phyloP scores from a whole-genome alignment of 805 yeast species.

The Tetrapisispora pingtungensis region DNA sequence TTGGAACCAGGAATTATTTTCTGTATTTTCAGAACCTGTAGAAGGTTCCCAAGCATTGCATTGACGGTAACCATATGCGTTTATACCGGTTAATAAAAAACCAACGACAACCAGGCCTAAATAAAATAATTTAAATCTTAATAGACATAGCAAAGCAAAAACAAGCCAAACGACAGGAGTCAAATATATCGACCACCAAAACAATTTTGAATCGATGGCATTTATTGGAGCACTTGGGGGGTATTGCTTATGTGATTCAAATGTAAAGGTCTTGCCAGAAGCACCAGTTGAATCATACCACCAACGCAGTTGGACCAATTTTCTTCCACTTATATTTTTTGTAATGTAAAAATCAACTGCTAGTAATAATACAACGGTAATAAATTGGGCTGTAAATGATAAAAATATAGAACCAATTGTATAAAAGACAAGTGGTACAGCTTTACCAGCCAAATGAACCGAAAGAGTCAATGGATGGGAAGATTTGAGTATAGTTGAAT shows the following conservation, averaged over 20 bases:
- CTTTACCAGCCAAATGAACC: conserved; percentile 25
- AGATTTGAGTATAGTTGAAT: conserved; percentile 27
- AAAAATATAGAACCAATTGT: conserved; percentile 25
- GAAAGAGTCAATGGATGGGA: conserved; percentile 27
- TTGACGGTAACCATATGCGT: conserved; percentile 81
- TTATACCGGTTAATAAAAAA: conserved; percentile 61
- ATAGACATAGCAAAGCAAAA: conserved; percentile 64
- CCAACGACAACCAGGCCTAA: conserved; percentile 58
- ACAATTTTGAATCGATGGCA: conserved; percentile 83
- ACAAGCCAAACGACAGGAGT: conserved; percentile 70
- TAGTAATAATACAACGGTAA: conserved; percentile 59
- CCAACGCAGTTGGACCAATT: conserved; percentile 89
- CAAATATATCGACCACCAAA: conserved; percentile 71
- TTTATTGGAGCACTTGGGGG: conserved; percentile 41
- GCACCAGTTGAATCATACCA: conserved; percentile 69
- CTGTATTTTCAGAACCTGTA: conserved; percentile 5
- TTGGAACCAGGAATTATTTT: conserved; percentile 21
- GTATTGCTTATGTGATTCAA: conserved; percentile 29
- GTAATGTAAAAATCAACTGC: conserved; percentile 93
- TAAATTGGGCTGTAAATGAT: conserved; percentile 45
- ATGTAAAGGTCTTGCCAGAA: conserved; percentile 20
- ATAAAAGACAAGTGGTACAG: conserved; percentile 26
- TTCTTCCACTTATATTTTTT: conserved; percentile 82
- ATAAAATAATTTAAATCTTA: conserved; percentile 66
- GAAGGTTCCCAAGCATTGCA: conserved; percentile 76